phyloP scores from a whole-genome alignment of 108 stramenopile genomes.

The Aurantiochytrium sp. region DNA sequence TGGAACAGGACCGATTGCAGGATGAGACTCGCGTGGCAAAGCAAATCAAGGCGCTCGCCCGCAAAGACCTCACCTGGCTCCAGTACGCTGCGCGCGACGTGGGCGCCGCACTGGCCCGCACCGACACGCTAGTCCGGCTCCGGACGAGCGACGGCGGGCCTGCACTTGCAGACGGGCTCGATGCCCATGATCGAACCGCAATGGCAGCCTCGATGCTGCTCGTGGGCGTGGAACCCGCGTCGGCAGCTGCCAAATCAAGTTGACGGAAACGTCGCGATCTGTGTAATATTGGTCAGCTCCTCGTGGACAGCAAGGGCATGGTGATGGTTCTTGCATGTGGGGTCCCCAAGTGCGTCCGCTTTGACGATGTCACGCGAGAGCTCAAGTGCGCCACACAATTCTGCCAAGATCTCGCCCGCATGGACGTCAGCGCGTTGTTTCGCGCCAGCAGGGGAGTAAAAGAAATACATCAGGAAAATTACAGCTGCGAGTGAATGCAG shows the following conservation, averaged over 20 bases:
- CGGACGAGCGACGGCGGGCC: background rate
- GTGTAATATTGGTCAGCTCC: slow-evolving; percentile 44
- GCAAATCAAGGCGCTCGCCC: background rate
- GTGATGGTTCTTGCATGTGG: slow-evolving; percentile 43
- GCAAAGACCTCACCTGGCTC: background rate
- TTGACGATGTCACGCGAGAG: background rate
- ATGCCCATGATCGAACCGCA: background rate
- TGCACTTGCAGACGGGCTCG: background rate
- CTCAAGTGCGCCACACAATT: background rate
- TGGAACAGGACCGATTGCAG: background rate
- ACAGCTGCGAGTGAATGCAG: too few relatives aligned
- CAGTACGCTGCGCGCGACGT: background rate
- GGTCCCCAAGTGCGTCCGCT: slow-evolving; percentile 27
- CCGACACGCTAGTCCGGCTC: background rate
- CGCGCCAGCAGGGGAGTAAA: too few relatives aligned
- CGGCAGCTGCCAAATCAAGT: too few relatives aligned
- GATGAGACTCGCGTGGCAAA: background rate
- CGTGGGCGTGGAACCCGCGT: too few relatives aligned
- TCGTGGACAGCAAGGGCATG: slow-evolving; percentile 48
- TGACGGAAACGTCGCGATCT: slow-evolving; percentile 36
- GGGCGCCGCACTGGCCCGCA: background rate
- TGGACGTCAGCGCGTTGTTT: background rate
- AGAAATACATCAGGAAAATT: too few relatives aligned
- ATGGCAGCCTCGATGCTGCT: background rate
- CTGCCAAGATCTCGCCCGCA: background rate